Evolutionary conservation across 179 eudicot genomes (phyloP).

Genomic region (Gypsophila paniculata): DNA sequence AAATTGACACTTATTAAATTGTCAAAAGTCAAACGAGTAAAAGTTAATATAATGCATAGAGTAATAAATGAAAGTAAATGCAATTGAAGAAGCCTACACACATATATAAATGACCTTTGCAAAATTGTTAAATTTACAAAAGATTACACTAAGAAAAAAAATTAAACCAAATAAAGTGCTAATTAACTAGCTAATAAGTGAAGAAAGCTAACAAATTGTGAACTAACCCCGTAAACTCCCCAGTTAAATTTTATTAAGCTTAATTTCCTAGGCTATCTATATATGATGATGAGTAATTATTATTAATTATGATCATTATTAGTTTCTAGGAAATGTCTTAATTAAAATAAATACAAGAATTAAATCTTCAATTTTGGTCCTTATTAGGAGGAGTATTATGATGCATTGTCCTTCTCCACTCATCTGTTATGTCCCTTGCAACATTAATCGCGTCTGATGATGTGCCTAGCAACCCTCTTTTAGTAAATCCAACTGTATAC

Average conservation of each 20-base stretch:
- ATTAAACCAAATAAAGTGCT: not conserved
- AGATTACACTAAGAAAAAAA: not conserved
- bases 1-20: too few species aligned
- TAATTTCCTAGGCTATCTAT: not conserved
- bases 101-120: constrained; percentile 17
- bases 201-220: constrained; percentile 3
- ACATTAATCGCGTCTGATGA: constrained; percentile 63
- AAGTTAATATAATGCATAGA: too few species aligned
- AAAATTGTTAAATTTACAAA: constrained; percentile 49
- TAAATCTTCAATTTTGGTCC: not conserved
- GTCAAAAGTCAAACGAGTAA: too few species aligned
- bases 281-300: not conserved
- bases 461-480: constrained; percentile 72
- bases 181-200: constrained; percentile 7
- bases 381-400: not conserved
- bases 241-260: not conserved
- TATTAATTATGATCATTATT: too few species aligned
- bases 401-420: constrained; percentile 32
- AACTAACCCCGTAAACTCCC: constrained; percentile 3
- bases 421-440: constrained; percentile 54
- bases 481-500: constrained; percentile 80
- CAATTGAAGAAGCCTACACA: not conserved
- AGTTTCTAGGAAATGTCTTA: constrained; percentile 3
- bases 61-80: not conserved
- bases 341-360: not conserved